Evolutionary conservation across 2,329 filamentous ascomycete genomes (phyloP).

Genomic region (Bipolaris oryzae): DNA sequence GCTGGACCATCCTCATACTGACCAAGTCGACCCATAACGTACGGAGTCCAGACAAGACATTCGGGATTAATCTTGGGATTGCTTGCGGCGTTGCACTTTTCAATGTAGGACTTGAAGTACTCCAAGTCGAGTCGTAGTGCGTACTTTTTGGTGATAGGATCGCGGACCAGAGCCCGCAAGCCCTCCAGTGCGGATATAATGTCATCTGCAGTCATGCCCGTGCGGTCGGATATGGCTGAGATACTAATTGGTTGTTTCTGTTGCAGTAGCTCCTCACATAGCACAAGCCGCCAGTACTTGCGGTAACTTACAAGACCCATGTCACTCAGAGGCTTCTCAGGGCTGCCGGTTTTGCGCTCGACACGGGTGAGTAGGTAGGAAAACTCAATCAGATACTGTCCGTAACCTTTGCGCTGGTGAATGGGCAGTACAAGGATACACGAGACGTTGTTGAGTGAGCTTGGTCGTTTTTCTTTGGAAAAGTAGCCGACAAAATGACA

Average conservation of each 20-base stretch:
- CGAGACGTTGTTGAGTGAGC: slow-evolving; percentile 95
- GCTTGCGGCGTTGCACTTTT: slow-evolving; percentile 85
- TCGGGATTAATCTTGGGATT: slow-evolving; percentile 84
- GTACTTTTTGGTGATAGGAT: slow-evolving; percentile 86
- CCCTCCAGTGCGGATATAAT: slow-evolving; percentile 93
- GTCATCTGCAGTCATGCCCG: slow-evolving; percentile 94
- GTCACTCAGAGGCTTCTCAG: slow-evolving; percentile 95
- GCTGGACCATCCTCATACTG: slow-evolving; percentile 83
- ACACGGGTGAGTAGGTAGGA: slow-evolving; percentile 94
- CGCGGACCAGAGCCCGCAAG: slow-evolving; percentile 83
- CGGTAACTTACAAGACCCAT: slow-evolving; percentile 98
- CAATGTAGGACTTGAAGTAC: slow-evolving; percentile 86
- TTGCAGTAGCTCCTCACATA: slow-evolving; percentile 82
- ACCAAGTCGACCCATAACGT: slow-evolving; percentile 88
- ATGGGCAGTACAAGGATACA: slow-evolving; percentile 96
- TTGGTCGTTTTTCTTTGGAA: slow-evolving; percentile 95
- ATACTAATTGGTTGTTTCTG: slow-evolving; percentile 64
- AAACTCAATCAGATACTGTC: slow-evolving; percentile 95
- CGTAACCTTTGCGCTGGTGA: slow-evolving; percentile 95
- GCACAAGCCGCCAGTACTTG: slow-evolving; percentile 91
- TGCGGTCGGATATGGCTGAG: slow-evolving; percentile 78
- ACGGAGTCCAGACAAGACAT: slow-evolving; percentile 91
- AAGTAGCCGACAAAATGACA: slow-evolving; percentile 99
- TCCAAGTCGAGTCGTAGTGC: slow-evolving; percentile 84
- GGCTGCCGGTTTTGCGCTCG: slow-evolving; percentile 91